A percentile compares a stretch with the other conserved stretches of the same genome.
These are phyloP conservation scores for Paecilomyces niveus DNA, from an alignment of 2,329 filamentous ascomycete genomes.

Conservation along the genomic window DNA sequence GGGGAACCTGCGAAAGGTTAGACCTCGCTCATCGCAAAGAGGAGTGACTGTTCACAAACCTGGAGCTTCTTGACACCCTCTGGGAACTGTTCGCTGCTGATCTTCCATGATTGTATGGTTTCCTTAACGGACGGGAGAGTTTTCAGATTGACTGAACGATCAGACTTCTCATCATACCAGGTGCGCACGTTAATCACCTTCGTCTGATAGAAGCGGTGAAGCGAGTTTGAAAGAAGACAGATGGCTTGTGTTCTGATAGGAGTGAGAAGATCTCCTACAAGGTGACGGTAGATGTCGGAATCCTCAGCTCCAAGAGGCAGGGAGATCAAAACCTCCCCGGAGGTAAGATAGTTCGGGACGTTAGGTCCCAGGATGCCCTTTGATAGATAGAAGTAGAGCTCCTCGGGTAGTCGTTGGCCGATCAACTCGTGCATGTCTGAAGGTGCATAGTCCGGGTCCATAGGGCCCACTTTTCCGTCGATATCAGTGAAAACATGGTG, in stretches of 20 bases:
- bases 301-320: slow-evolving; percentile 81
- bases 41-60: slow-evolving; percentile 9
- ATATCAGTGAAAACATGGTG: slow-evolving; percentile 78
- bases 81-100: slow-evolving; percentile 51
- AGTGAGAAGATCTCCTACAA: slow-evolving; percentile 68
- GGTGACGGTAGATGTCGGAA: slow-evolving; percentile 70
- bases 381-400: slow-evolving; percentile 85
- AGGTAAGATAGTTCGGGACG: slow-evolving; percentile 74
- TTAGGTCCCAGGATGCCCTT: slow-evolving; percentile 72
- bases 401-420: slow-evolving; percentile 80
- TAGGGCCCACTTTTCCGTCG: slow-evolving; percentile 68
- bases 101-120: slow-evolving; percentile 62
- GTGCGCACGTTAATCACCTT: slow-evolving; percentile 70
- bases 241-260: slow-evolving; percentile 70
- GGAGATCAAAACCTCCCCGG: slow-evolving; percentile 67
- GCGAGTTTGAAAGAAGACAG: slow-evolving; percentile 66
- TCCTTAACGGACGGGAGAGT: slow-evolving; percentile 47
- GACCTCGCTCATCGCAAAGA: not conserved
- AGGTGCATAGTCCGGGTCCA: slow-evolving; percentile 67
- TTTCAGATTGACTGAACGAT: slow-evolving; percentile 58
- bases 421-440: slow-evolving; percentile 83
- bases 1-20: slow-evolving; percentile 14
- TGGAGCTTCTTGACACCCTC: slow-evolving; percentile 29
- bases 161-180: slow-evolving; percentile 73
- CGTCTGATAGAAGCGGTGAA: slow-evolving; percentile 77